phyloP scores from a whole-genome alignment of 2,329 filamentous ascomycete species.

The Zasmidium angulare region DNA sequence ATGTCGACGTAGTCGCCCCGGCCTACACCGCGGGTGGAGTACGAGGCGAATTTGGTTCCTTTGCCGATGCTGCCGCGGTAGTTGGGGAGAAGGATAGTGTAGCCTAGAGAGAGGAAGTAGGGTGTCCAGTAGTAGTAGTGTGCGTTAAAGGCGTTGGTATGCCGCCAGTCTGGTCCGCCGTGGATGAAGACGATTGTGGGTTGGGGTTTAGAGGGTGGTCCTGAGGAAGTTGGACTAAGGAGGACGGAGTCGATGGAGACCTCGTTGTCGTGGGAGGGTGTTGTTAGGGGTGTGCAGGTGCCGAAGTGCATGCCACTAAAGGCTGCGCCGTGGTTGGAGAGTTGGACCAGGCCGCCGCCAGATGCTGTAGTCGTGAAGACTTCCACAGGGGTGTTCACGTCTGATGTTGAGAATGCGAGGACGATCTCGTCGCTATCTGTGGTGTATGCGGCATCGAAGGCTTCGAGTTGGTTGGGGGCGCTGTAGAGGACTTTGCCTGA shows the following conservation, averaged over 20 bases:
- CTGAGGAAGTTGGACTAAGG: slow-evolving; percentile 24
- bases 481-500: slow-evolving; percentile 10
- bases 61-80: slow-evolving; percentile 40
- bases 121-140: slow-evolving; percentile 32
- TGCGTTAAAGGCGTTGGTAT: slow-evolving; percentile 33
- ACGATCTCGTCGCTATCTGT: slow-evolving; percentile 24
- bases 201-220: slow-evolving; percentile 2
- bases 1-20: slow-evolving; percentile 41
- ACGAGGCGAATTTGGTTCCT: slow-evolving; percentile 36
- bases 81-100: slow-evolving; percentile 40
- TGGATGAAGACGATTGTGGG: slow-evolving; percentile 40
- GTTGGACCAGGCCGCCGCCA: slow-evolving; percentile 13
- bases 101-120: slow-evolving; percentile 38
- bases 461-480: slow-evolving; percentile 12
- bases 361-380: slow-evolving; percentile 32
- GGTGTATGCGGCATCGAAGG: slow-evolving; percentile 20
- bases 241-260: slow-evolving; percentile 33
- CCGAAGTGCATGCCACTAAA: slow-evolving; percentile 25
- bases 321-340: slow-evolving; percentile 25
- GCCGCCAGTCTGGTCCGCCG: slow-evolving; percentile 37
- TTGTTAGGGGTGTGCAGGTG: slow-evolving; percentile 24
- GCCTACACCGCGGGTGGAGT: slow-evolving; percentile 33
- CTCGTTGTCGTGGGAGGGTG: slow-evolving; percentile 31
- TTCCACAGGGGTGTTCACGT: slow-evolving; percentile 32
- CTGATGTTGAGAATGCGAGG: slow-evolving; percentile 30